Base-by-base conservation (phyloP, 495 filamentous ascomycete species). In the Darksidea phi region DNA sequence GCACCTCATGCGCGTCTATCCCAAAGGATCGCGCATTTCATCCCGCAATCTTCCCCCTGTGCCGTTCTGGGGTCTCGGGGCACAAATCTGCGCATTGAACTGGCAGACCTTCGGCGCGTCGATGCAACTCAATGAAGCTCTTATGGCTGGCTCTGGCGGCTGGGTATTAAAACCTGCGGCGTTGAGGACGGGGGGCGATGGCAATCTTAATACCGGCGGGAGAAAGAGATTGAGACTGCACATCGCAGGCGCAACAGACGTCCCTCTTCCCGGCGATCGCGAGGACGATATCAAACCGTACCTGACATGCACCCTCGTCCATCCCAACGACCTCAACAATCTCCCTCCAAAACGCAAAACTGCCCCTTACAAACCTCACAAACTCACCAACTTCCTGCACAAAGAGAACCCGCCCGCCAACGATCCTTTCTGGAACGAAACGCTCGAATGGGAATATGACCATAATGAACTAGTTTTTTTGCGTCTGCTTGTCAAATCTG, bases 51-150 rank as follows among this genome's bases (percentile, higher is more conserved):
- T 84, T 1, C 72, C 74, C 18, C 81, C 77, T 0, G 68, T 78
- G 0, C 72, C 73, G 4, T 82, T 79, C 66, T 84, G 81, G 81
- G 79, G 71, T 0, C 24, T 82, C 21, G 81, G 80, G 2, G 78
- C 79, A 0, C 81, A 84, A 66, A 79, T 84, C 24, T 78, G 75
- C 64, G 81, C 81, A 11, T 72, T 83, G 53, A 83, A 83, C 64
- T 84, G 80, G 80, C 80, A 83, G 63, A 81, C 78, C 0, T 84
- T 81, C 43, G 78, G 76, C 24, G 75, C 73, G 0, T 71, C 74
- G 53, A 77, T 79, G 74, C 80, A 82, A 67, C 69, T 84, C 49
- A 83, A 84, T 58, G 80, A 82, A 54, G 81, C 81, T 0, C 67
- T 84, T 6, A 83, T 84, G 53, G 74, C 72, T 32, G 79, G 78